These are phyloP conservation scores for Saccharomycopsis sp. DNA, from an alignment of 805 yeast genomes.

Conservation along the genomic window DNA sequence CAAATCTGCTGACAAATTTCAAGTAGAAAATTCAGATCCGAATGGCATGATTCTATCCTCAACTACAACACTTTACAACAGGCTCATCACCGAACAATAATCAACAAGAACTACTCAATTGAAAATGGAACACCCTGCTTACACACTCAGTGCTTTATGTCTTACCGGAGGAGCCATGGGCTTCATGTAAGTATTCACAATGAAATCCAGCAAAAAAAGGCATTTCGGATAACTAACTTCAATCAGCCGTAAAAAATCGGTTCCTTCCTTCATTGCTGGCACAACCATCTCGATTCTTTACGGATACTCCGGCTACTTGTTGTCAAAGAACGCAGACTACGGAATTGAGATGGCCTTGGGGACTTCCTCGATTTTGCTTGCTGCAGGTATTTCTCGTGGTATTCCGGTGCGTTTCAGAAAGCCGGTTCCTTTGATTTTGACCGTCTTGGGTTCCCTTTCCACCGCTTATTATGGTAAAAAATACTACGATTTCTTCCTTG, in stretches of 20 bases:
- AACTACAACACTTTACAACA: not conserved
- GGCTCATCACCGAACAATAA: not conserved
- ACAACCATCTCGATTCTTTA: constrained; percentile 49
- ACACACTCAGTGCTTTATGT: constrained; percentile 61
- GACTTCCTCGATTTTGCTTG: constrained; percentile 56
- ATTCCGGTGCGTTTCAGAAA: constrained; percentile 51
- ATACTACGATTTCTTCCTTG: constrained; percentile 52
- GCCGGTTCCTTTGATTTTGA: constrained; percentile 67
- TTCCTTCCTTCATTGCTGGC: constrained; percentile 81
- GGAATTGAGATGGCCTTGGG: constrained; percentile 79
- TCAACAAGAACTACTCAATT: not conserved
- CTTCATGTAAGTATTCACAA: constrained; percentile 35
- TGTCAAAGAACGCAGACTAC: constrained; percentile 64
- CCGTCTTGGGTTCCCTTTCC: constrained; percentile 56
- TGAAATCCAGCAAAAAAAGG: not conserved
- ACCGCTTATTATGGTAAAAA: constrained; percentile 66
- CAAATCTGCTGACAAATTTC: too few relatives aligned
- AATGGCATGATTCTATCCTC: too few relatives aligned
- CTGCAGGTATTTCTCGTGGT: constrained; percentile 71
- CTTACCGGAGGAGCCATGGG: constrained; percentile 69
- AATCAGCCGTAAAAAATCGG: constrained; percentile 52
- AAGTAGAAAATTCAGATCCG: too few relatives aligned
- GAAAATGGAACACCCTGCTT: constrained; percentile 70
- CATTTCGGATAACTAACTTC: constrained; percentile 7
- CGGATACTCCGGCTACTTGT: constrained; percentile 69